Base-by-base conservation (phyloP, 2,329 filamentous ascomycete genomes). In the Colletotrichum sp. region DNA sequence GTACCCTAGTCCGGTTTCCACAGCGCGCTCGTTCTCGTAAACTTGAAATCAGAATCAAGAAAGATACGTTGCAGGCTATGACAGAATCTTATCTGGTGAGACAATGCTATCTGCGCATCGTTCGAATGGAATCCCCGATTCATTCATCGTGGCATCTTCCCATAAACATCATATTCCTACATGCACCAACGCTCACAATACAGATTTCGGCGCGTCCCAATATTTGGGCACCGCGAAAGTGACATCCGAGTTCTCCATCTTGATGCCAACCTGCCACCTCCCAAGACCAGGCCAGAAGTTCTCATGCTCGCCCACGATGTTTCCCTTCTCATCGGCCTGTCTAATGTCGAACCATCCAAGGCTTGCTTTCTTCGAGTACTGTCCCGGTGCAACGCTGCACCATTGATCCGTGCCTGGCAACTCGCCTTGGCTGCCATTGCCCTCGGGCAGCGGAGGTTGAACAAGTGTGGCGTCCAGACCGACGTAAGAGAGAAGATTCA, bases 241-340 rank as follows among this genome's bases (percentile, higher is more conserved):
- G 27, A 85, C 75, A 1, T 80, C 77, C 1, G 85, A 79, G 34
- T 86, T 78, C 77, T 85, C 80, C 85, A 87, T 86, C 79, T 82
- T 84, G 25, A 86, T 49, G 0, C 83, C 86, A 6, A 89, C 73
- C 73, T 87, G 84, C 87, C 88, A 89, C 22, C 87, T 82, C 19
- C 84, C 83, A 13, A 88, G 77, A 2, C 84, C 86, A 3, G 88
- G 88, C 88, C 87, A 89, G 78, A 89, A 89, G 78, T 89, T 88
- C 73, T 86, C 82, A 36, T 80, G 78, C 15, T 78, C 75, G 12
- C 79, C 80, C 19, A 74, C 78, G 2, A 80, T 8, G 8, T 77
- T 80, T 0, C 80, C 81, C 5, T 82, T 76, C 13, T 81, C 82
- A 30, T 84, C 80, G 15, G 73, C 76, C 81, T 89, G 87, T 52